Percentiles rank a stretch among this genome's conserved stretches.
Evolutionary conservation across 352 stramenopile genomes (phyloP).

Genomic region (Phytophthora fragariae): DNA sequence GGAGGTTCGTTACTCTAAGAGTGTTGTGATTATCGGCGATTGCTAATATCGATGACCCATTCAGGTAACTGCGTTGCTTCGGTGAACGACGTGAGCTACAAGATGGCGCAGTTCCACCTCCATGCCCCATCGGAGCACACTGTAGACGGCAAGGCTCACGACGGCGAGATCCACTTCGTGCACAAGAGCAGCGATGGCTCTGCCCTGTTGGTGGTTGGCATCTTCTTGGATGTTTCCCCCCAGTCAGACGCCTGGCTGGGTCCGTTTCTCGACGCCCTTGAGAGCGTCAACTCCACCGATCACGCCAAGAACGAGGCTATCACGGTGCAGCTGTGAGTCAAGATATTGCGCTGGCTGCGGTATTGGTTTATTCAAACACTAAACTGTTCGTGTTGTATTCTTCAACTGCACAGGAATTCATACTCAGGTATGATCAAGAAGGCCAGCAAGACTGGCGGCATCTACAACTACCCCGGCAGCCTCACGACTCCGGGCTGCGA

Average conservation of each 20-base stretch:
- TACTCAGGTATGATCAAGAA: constrained; percentile 37
- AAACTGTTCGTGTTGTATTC: not conserved
- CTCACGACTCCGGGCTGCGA: constrained; percentile 61
- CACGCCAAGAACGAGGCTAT: constrained; percentile 11
- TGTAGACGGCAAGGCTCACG: constrained; percentile 54
- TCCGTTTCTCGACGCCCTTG: constrained; percentile 44
- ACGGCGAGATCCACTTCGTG: constrained; percentile 70
- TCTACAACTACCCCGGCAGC: constrained; percentile 78
- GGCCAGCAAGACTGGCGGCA: constrained; percentile 13
- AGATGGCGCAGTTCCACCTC: constrained; percentile 54
- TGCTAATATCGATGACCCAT: not conserved
- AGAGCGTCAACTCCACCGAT: constrained; percentile 36
- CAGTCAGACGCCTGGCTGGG: constrained; percentile 40
- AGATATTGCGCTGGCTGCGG: not conserved
- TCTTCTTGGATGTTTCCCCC: constrained; percentile 36
- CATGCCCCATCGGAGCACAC: constrained; percentile 71
- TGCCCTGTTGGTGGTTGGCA: constrained; percentile 50
- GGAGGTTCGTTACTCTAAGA: constrained; percentile 18
- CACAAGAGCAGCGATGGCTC: constrained; percentile 50
- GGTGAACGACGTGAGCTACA: constrained; percentile 24
- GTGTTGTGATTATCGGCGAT: not conserved
- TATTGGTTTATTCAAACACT: constrained; percentile 7
- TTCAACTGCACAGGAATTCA: constrained; percentile 33
- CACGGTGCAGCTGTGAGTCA: constrained; percentile 39
- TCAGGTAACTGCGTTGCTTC: constrained; percentile 23